Percentiles rank a stretch among this genome's conserved stretches.
phyloP scores from a whole-genome alignment of 2,329 filamentous ascomycete genomes.

The Podosphaera aphanis region DNA sequence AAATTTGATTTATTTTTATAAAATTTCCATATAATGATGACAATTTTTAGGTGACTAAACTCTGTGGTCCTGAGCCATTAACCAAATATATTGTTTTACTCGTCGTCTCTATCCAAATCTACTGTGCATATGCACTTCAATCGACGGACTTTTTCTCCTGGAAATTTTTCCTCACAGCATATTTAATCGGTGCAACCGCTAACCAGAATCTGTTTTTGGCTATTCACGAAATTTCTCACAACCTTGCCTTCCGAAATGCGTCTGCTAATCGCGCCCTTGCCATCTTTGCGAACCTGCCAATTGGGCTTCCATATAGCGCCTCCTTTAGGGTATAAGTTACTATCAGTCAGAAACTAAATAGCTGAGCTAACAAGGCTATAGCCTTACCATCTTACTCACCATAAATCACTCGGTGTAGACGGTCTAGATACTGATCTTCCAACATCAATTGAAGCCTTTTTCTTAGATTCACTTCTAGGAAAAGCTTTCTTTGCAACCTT shows the following conservation, averaged over 20 bases:
- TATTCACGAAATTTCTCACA: slow-evolving; percentile 97
- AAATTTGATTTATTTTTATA: slow-evolving; percentile 6
- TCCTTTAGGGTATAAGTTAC: slow-evolving; percentile 51
- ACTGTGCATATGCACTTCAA: slow-evolving; percentile 53
- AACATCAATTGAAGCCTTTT: slow-evolving; percentile 69
- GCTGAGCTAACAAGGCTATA: slow-evolving; percentile 18
- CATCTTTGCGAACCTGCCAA: slow-evolving; percentile 85
- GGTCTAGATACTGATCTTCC: slow-evolving; percentile 91
- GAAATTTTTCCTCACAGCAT: slow-evolving; percentile 68
- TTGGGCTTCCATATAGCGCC: slow-evolving; percentile 86
- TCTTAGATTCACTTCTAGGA: slow-evolving; percentile 83
- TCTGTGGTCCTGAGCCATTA: slow-evolving; percentile 85
- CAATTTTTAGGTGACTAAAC: slow-evolving; percentile 58
- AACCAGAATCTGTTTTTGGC: slow-evolving; percentile 98
- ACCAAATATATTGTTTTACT: slow-evolving; percentile 79
- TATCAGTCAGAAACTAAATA: neutral
- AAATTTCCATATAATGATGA: slow-evolving; percentile 2
- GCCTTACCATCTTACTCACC: slow-evolving; percentile 95
- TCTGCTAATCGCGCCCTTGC: slow-evolving; percentile 66
- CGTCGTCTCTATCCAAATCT: slow-evolving; percentile 64
- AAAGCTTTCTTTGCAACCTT: slow-evolving; percentile 99
- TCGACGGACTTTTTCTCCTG: slow-evolving; percentile 60
- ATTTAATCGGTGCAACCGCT: slow-evolving; percentile 76
- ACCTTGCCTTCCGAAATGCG: slow-evolving; percentile 70
- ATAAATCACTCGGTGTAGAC: slow-evolving; percentile 93